Evolutionary conservation across 1,284 basidiomycete species (phyloP), one percentile per base, ranked within the genome.

Genomic region (Ustilago nuda): DNA sequence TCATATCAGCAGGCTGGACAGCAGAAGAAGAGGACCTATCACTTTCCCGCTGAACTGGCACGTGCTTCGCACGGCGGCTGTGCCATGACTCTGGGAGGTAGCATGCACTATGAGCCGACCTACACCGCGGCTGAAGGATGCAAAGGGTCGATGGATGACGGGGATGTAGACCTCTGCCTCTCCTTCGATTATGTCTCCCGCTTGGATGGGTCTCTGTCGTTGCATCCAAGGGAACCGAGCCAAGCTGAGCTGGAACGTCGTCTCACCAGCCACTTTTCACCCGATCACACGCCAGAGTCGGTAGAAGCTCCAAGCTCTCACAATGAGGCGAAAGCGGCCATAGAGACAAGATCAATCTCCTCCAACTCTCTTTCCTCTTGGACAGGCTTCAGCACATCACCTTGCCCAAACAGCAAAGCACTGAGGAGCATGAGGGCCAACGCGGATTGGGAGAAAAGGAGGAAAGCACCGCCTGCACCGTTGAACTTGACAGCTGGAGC

Each of bases 141-240:
- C 17, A 23, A 45, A 19, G 43, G n/a, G 13, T 19, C 51, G 2
- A 64, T 55, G 3, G 65, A 67, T 11, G 65, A 64, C 39, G 66
- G 58, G 19, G 70, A 75, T 54, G 80, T 82, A 8, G 73, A 82
- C 35, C 68, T 82, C 33, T 76, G 80, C 43, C 55, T 80, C 13
- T 79, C 76, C 7, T 82, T 82, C 55, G 80, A 82, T 57, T 82
- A 78, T 48, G 61, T 78, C 37, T 79, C 76, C 32, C 57, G 64
- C 13, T 71, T 76, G 59, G 76, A 80, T 55, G 45, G 53, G 15
- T 66, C 62, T 6, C 66, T 69, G 8, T 61, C 69, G 6, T 72
- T 65, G 2, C 58, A 67, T 8, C 65, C 55, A 11, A 65, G 60
- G 23, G 65, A 72, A 12, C 67, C 70, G 41, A 72, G 70, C 27